Percentiles rank a stretch among this genome's conserved stretches.
These are phyloP conservation scores for Glycine soja DNA, from an alignment of 306 rosid genomes.

Conservation along the genomic window DNA sequence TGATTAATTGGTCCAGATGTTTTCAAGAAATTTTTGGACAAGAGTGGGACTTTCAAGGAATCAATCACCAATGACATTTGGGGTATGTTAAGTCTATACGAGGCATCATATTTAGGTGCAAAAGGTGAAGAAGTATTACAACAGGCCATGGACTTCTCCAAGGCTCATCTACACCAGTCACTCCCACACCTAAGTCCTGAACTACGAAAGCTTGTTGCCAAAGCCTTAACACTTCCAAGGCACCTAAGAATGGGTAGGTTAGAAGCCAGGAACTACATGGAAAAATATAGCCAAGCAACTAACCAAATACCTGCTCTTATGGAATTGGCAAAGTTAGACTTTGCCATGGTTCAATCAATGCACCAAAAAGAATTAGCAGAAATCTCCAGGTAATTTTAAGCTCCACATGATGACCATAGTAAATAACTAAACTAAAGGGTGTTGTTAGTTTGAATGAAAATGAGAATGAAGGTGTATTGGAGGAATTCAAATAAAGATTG, in stretches of 20 bases:
- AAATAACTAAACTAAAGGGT: constrained; percentile 2
- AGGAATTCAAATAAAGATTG: background rate
- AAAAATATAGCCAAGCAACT: constrained; percentile 40
- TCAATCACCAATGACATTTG: constrained; percentile 38
- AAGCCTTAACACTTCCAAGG: constrained; percentile 51
- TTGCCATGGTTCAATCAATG: constrained; percentile 41
- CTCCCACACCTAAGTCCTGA: constrained; percentile 39
- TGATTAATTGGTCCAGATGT: constrained; percentile 20
- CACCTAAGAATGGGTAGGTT: constrained; percentile 54
- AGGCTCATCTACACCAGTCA: constrained; percentile 23
- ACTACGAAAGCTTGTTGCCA: background rate
- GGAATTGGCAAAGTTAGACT: constrained; percentile 52
- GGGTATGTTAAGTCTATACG: constrained; percentile 54
- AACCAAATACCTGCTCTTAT: constrained; percentile 31
- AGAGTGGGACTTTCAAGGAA: constrained; percentile 50
- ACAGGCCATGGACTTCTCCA: constrained; percentile 52
- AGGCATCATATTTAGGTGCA: constrained; percentile 53
- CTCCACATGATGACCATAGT: background rate
- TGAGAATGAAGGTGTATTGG: background rate
- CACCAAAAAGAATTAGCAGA: constrained; percentile 58
- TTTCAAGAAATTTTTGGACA: constrained; percentile 50
- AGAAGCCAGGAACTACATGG: constrained; percentile 52
- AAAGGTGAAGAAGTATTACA: constrained; percentile 46
- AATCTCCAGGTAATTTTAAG: constrained; percentile 46
- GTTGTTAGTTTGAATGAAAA: background rate